These are phyloP conservation scores for Penicillium polonicum DNA, from an alignment of 2,329 filamentous ascomycete species.

Conservation along the genomic window DNA sequence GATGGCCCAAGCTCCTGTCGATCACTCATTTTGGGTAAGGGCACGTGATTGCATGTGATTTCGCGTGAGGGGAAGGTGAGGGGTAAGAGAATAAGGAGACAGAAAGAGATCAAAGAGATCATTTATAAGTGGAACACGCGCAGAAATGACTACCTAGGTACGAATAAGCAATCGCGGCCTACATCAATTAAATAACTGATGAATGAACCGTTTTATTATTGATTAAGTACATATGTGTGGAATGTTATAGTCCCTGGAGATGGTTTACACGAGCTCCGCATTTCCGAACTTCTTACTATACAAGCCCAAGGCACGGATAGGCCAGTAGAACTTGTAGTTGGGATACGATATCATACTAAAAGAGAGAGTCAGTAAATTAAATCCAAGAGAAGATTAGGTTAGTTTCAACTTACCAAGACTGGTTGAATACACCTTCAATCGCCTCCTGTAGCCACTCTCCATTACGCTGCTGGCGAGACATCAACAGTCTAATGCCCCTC, in stretches of 20 bases:
- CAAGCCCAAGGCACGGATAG: slow-evolving; percentile 90
- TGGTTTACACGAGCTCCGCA: slow-evolving; percentile 50
- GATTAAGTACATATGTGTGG: slow-evolving; percentile 7
- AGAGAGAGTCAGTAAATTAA: slow-evolving; percentile 18
- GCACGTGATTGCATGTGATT: not conserved
- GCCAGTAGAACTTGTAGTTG: slow-evolving; percentile 97
- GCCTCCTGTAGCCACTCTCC: slow-evolving; percentile 95
- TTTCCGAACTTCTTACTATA: slow-evolving; percentile 73
- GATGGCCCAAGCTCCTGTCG: not conserved
- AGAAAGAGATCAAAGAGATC: too few species aligned
- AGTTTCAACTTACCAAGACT: slow-evolving; percentile 71
- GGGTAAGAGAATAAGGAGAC: not conserved
- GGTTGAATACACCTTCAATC: slow-evolving; percentile 98
- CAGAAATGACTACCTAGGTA: too few species aligned
- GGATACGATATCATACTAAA: slow-evolving; percentile 93
- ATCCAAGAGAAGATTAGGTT: not conserved
- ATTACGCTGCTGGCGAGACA: slow-evolving; percentile 79
- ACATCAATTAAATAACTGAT: not conserved
- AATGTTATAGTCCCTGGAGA: not conserved
- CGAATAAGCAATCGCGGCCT: not conserved
- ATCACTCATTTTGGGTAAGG: not conserved
- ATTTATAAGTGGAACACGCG: too few species aligned
- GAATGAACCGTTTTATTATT: not conserved
- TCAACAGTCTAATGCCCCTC: slow-evolving; percentile 75
- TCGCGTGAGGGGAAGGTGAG: not conserved